Evolutionary conservation across 176 grass and related monocot species (phyloP).

Genomic region (Zoysia pacifica): DNA sequence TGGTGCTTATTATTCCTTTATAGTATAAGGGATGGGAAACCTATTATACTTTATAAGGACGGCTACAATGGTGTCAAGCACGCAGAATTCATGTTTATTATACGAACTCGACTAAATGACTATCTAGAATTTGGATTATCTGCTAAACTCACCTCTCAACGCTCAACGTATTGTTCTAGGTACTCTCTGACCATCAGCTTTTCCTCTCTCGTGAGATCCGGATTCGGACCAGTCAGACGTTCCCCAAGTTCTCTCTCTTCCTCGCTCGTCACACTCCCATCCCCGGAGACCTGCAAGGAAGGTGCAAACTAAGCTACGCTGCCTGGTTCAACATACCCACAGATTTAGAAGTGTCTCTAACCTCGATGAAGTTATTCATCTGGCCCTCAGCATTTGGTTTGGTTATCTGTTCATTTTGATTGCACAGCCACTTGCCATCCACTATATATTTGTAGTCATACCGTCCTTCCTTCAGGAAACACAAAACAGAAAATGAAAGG

Average conservation of each 20-base stretch:
- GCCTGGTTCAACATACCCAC: not conserved
- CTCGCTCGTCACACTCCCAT: constrained; percentile 26
- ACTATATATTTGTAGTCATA: constrained; percentile 97
- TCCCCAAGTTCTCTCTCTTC: constrained; percentile 57
- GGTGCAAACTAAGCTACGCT: not conserved
- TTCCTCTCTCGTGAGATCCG: constrained; percentile 63
- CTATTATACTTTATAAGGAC: not conserved
- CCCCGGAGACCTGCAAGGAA: constrained; percentile 54
- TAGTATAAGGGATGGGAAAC: not conserved
- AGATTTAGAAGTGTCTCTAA: constrained; percentile 25
- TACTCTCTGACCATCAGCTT: constrained; percentile 77
- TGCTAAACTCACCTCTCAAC: constrained; percentile 30
- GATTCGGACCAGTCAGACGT: constrained; percentile 58
- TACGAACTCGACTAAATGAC: not conserved
- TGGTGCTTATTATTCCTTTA: not conserved
- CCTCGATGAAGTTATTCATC: constrained; percentile 92
- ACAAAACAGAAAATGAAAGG: not conserved
- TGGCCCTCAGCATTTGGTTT: constrained; percentile 67
- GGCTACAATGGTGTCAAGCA: too few relatives aligned
- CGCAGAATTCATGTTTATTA: too few relatives aligned
- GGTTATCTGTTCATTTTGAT: constrained; percentile 57
- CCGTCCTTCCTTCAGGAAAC: constrained; percentile 70
- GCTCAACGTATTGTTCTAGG: constrained; percentile 50
- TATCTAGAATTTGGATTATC: not conserved
- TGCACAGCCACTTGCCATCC: constrained; percentile 81